Base-by-base conservation (phyloP, 345 rosid genomes). In the Euphorbia lathyris region DNA sequence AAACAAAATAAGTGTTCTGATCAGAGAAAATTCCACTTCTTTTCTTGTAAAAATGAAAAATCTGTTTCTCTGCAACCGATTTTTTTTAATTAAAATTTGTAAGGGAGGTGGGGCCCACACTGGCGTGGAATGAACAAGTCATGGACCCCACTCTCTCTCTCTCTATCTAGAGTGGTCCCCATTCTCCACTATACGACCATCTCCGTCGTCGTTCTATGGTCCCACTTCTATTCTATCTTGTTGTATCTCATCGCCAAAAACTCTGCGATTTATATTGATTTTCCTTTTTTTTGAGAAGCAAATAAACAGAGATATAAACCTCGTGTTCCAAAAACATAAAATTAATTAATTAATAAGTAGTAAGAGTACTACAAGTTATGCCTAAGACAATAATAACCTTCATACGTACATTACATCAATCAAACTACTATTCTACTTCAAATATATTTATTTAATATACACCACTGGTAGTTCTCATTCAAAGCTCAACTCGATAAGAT, bases 121-220 rank as follows among this genome's bases (percentile, higher is more conserved):
- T 65, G 68, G 81, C 89, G 85, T 88, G 89, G 79, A 78, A 70
- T 74, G 83, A 83, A 82, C 84, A 75, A 77, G 75, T 16, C 70
- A 52, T 73, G 82, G 85, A 67, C 79, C 86, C 70, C 60, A 40
- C 58, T 25, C 23, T 32, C 13, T 3, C 47, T 42, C 12, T 4
- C 1, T 1, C 16, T n/a, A n/a, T n/a, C n/a, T n/a, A n/a, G 7
- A 34, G 38, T 34, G 38, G 38, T 2, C 38, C 38, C 38, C 38
- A 34, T 7, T 76, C 38, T 67, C 72, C 74, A 63, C 68, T 29
- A 45, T 45, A 52, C 55, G 52, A 59, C 52, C 68, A 20, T 20
- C 47, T 1, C 14, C 34, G 10, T 9, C 25, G 8, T 29, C 10
- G n/a, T 43, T 22, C 19, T 10, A 29, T 26, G 66, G 58, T 47